Evolutionary conservation across 2,329 filamentous ascomycete genomes (phyloP), one percentile per base, ranked within the genome.

Genomic region (Trichoderma semiorbis): DNA sequence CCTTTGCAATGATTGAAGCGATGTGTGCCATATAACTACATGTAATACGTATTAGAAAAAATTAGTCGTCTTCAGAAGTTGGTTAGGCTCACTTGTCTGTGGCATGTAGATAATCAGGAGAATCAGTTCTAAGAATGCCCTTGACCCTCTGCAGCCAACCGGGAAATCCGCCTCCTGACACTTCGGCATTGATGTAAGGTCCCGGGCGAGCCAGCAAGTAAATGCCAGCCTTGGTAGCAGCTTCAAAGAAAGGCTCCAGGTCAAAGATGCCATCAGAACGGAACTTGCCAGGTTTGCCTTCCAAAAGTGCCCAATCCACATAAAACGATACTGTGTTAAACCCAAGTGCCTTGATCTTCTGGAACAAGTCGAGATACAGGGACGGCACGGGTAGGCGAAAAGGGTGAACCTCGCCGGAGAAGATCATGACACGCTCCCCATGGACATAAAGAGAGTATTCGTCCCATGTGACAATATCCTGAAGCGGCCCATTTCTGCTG

Each of bases 271-370:
- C 93, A 2, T 93, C 89, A 1, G 90, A 91, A 10, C 84, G 84
- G 76, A 93, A 94, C 4, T 89, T 83, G 1, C 92, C 93, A 0
- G 85, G 89, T 72, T 91, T 90, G 3, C 92, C 92, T 78, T 96
- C 93, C 0, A 94, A 80, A 3, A 95, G 82, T 3, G 91, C 92
- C 93, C 93, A 97, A 76, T 94, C 87, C 7, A 91, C 85, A 77
- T 95, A 95, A 79, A 95, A 94, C 0, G 92, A 94, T 1, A 95
- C 91, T 58, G 89, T 87, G 76, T 92, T 95, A 81, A 94, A 95
- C 0, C 93, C 93, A 1, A 94, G 81, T 0, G 92, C 91, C 80
- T 92, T 94, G 79, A 95, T 89, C 81, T 97, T 97, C 77, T 96
- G 91, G 75, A 97, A 91, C 2, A 95, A 78, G 75, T 95, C 93